Evolutionary conservation across 2,329 filamentous ascomycete genomes (phyloP), one percentile per base, ranked within the genome.

Genomic region (Bertia moriformis): DNA sequence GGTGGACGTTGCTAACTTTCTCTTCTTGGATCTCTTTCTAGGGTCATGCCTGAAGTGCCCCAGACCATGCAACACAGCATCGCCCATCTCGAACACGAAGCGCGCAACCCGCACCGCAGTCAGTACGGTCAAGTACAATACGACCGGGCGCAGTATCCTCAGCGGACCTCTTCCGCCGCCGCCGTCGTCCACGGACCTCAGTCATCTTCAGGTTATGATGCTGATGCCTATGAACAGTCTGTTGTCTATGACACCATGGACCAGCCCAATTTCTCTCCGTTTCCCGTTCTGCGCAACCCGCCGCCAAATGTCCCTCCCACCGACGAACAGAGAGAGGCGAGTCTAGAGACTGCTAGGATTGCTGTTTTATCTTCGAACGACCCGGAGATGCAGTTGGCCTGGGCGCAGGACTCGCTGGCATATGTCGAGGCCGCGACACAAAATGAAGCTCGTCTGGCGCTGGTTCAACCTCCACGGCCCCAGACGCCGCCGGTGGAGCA

Each of bases 31-130:
- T n/a, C n/a, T 29, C 54, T 37, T 46, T 55, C 48, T 59, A 93
- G 86, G 66, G 77, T 93, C 53, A 94, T 89, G 78, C 84, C 86
- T 57, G 87, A 95, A 69, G 87, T 95, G 48, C 86, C 89, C 49
- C 83, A 89, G 61, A 89, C 94, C 62, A 95, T 98, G 75, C 87
- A 94, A 64, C 81, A 93, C 53, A 89, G 84, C 61, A 73, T 98
- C 47, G 83, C 89, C 52, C 80, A 88, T 58, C 76, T 98, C 65
- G 88, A 95, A 67, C 70, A 87, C 43, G 79, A 87, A 65, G 81
- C 82, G 44, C 62, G 59, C 63, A 71, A 65, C 60, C 61, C 60
- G 52, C 60, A 54, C 37, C 32, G 32, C 32, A 17, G 10, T 18
- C 32, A 35, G 17, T 17, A 10, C 15, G 32, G 10, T 18, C 32